Evolutionary conservation across 176 grass and related monocot genomes (phyloP).

Genomic region (Zoysia pacifica): DNA sequence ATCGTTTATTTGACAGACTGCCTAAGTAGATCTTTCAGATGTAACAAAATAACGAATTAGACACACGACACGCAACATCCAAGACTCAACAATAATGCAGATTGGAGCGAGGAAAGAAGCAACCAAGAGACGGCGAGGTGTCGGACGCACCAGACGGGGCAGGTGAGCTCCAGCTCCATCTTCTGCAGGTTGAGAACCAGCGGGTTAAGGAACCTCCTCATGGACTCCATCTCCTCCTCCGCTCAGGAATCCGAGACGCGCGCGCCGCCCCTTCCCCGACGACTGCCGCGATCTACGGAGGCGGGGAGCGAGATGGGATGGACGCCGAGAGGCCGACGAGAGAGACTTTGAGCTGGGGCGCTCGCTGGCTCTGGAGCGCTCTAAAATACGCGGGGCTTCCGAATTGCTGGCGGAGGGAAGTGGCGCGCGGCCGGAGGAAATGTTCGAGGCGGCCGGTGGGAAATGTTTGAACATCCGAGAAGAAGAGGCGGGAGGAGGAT

Average conservation of each 20-base stretch:
- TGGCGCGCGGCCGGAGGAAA: slow-evolving; percentile 30
- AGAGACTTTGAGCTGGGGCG: background rate
- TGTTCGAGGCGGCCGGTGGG: slow-evolving; percentile 27
- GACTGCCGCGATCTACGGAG: background rate
- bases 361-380: background rate
- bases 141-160: slow-evolving; percentile 71
- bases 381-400: slow-evolving; percentile 30
- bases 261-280: slow-evolving; percentile 2
- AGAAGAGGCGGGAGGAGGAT: slow-evolving; percentile 26
- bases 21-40: background rate
- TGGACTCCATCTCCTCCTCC: slow-evolving; percentile 48
- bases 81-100: background rate
- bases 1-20: background rate
- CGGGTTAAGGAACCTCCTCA: slow-evolving; percentile 86
- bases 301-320: background rate
- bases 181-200: slow-evolving; percentile 90
- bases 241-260: background rate
- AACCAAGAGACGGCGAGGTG: background rate
- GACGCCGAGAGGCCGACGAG: background rate
- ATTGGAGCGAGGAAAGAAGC: background rate
- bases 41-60: background rate
- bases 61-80: background rate
- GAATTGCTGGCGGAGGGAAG: background rate
- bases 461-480: slow-evolving; percentile 29
- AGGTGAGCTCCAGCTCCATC: slow-evolving; percentile 98